These are phyloP conservation scores for Arctium lappa DNA, from an alignment of 129 eudicot genomes.

Conservation along the genomic window DNA sequence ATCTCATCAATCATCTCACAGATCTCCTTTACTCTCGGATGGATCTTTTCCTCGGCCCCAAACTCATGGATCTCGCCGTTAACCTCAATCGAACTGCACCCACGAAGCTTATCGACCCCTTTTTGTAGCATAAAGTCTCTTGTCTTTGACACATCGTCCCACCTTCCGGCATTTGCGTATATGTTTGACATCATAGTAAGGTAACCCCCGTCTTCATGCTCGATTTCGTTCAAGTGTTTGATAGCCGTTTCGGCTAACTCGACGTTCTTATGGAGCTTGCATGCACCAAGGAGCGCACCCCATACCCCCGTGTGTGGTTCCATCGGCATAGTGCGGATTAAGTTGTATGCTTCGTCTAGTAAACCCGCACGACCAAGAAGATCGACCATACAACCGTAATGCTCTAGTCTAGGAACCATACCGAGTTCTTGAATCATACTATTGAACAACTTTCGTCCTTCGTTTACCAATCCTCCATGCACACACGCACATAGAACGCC, in stretches of 20 bases:
- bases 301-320: constrained; percentile 48
- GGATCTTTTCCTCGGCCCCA: constrained; percentile 34
- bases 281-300: constrained; percentile 49
- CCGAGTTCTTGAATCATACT: constrained; percentile 32
- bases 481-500: constrained; percentile 56
- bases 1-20: constrained; percentile 22
- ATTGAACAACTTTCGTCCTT: constrained; percentile 35
- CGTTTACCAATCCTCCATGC: constrained; percentile 46
- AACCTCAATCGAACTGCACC: constrained; percentile 49
- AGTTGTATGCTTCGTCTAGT: constrained; percentile 40
- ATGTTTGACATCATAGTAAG: constrained; percentile 47
- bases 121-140: constrained; percentile 37
- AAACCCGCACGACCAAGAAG: constrained; percentile 51
- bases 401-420: constrained; percentile 36
- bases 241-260: constrained; percentile 46
- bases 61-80: constrained; percentile 50
- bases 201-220: constrained; percentile 40
- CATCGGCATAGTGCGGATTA: constrained; percentile 29
- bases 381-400: constrained; percentile 54
- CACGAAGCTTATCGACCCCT: constrained; percentile 45
- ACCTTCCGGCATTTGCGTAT: constrained; percentile 43
- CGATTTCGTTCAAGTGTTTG: constrained; percentile 30
- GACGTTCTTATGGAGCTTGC: constrained; percentile 46
- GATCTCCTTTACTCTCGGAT: constrained; percentile 24
- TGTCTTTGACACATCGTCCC: constrained; percentile 39